Conservation (phyloP, 1,284 basidiomycete species). For the Earliella scabrosa region DNA sequence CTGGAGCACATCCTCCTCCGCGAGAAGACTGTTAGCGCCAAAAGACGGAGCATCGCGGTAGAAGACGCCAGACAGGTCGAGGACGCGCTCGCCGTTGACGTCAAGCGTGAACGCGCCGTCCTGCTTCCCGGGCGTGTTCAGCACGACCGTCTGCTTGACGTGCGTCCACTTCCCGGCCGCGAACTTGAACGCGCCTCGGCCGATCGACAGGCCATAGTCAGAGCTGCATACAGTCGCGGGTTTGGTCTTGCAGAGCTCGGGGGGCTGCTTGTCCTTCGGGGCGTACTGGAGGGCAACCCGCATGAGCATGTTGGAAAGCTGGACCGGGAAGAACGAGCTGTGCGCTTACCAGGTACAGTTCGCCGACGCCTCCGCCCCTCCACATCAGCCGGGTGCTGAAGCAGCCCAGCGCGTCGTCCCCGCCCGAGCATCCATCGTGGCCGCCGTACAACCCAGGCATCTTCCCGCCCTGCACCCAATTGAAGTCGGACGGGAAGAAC, state of each 20-base stretch:
- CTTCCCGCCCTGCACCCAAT: slow-evolving; percentile 74
- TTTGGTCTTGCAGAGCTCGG: slow-evolving; percentile 56
- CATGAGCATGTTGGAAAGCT: no score
- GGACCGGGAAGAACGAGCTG: no score
- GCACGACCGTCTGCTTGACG: slow-evolving; percentile 61
- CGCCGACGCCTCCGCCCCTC: slow-evolving; percentile 62
- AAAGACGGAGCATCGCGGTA: slow-evolving; percentile 50
- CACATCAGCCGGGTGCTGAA: slow-evolving; percentile 82
- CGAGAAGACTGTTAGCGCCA: not conserved
- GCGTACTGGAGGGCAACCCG: slow-evolving; percentile 56
- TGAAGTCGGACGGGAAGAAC: slow-evolving; percentile 66
- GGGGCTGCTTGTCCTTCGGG: slow-evolving; percentile 54
- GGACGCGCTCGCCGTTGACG: slow-evolving; percentile 57
- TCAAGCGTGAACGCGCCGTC: slow-evolving; percentile 45
- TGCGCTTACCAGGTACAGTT: slow-evolving; percentile 68
- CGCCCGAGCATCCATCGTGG: slow-evolving; percentile 67
- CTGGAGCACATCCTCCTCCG: not conserved
- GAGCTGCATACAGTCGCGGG: slow-evolving; percentile 64
- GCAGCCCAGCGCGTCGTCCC: slow-evolving; percentile 62
- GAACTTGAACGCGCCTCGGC: slow-evolving; percentile 75
- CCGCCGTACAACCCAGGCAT: slow-evolving; percentile 77
- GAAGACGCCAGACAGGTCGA: slow-evolving; percentile 59
- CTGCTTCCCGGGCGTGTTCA: slow-evolving; percentile 68
- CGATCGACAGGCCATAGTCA: slow-evolving; percentile 72
- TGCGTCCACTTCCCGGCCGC: slow-evolving; percentile 68